Conservation (phyloP, 2,329 filamentous ascomycete species). For the Colletotrichum sansevieriae region DNA sequence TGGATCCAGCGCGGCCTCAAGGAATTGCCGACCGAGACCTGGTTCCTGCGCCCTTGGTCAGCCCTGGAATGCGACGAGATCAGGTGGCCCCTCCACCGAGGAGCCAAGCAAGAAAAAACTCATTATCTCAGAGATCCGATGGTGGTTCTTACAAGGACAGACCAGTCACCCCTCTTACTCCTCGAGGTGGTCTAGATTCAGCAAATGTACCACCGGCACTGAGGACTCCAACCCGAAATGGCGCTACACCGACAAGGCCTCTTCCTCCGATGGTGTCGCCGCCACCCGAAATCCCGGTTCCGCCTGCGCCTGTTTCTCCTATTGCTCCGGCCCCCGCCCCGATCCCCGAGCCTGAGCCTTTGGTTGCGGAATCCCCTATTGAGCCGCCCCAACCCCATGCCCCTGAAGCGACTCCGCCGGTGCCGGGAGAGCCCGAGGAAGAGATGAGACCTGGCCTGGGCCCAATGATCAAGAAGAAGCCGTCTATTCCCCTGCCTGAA, state of each 20-base stretch:
- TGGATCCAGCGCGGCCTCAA: constrained; percentile 70
- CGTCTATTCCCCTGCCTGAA: constrained; percentile 57
- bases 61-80: constrained; percentile 61
- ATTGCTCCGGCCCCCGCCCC: constrained; percentile 18
- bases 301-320: constrained; percentile 34
- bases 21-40: constrained; percentile 63
- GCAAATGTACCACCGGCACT: constrained; percentile 28
- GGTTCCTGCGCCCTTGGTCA: constrained; percentile 70
- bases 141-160: constrained; percentile 51
- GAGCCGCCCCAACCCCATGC: constrained; percentile 40
- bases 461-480: constrained; percentile 90
- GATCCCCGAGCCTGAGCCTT: constrained; percentile 15
- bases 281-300: constrained; percentile 28
- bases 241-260: constrained; percentile 30
- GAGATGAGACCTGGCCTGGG: constrained; percentile 80
- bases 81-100: constrained; percentile 63
- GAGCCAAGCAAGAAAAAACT: constrained; percentile 63
- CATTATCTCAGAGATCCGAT: constrained; percentile 51
- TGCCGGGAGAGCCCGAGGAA: constrained; percentile 51
- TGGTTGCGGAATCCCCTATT: constrained; percentile 9
- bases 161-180: constrained; percentile 44
- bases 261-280: constrained; percentile 22
- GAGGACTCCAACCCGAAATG: constrained; percentile 36
- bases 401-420: constrained; percentile 39
- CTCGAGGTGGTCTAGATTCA: constrained; percentile 15